Evolutionary conservation across 1,284 basidiomycete genomes (phyloP).

Genomic region (Gastroboletus turbinatus): DNA sequence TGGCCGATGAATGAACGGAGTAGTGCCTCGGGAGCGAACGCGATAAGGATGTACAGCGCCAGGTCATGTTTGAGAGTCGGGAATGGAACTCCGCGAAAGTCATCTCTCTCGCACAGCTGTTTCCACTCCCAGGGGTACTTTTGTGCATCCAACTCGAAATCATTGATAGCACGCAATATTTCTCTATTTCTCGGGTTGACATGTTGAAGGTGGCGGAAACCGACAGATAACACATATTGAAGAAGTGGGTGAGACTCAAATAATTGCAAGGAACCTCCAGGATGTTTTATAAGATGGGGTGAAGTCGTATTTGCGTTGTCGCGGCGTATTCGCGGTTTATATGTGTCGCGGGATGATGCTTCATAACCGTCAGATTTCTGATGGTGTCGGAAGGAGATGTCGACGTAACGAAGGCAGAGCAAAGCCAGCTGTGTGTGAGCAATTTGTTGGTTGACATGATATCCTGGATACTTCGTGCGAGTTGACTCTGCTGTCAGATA

Average conservation of each 20-base stretch:
- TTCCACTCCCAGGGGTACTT: neutral
- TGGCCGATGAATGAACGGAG: neutral
- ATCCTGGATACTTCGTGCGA: neutral
- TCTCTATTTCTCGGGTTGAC: neutral
- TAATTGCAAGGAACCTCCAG: neutral
- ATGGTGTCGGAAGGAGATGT: neutral
- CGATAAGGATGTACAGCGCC: constrained; percentile 3
- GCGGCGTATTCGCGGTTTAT: too few species aligned
- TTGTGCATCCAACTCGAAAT: neutral
- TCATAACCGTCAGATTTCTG: neutral
- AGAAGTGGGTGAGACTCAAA: neutral
- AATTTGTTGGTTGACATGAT: neutral
- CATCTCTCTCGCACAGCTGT: neutral
- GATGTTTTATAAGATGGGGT: too few species aligned
- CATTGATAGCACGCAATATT: neutral
- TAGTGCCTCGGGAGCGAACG: neutral
- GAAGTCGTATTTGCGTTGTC: neutral
- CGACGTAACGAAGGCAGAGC: neutral
- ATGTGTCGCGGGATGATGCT: neutral
- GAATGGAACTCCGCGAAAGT: too few species aligned
- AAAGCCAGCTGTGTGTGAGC: neutral
- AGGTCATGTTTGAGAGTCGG: neutral
- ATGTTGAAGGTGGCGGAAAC: neutral
- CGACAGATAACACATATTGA: neutral
- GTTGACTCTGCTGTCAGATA: neutral